Conservation (phyloP, 257 asterid genomes). For the Petunia secreta region DNA sequence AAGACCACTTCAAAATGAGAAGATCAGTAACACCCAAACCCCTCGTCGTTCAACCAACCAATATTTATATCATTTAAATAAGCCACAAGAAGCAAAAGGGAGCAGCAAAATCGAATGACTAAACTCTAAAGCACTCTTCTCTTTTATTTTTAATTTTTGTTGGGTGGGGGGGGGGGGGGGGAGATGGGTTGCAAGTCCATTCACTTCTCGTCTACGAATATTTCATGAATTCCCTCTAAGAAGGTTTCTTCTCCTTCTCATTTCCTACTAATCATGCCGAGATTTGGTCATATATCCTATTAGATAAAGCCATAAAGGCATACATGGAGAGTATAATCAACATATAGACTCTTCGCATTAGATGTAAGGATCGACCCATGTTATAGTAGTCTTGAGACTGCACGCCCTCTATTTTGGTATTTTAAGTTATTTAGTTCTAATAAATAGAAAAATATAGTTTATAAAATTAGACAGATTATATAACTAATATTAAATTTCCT, state of each 20-base stretch:
- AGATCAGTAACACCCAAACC: background rate
- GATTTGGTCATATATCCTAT: background rate
- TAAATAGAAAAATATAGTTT: background rate
- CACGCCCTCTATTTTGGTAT: background rate
- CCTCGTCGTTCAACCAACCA: background rate
- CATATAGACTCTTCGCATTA: background rate
- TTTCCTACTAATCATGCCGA: background rate
- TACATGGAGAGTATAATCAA: background rate
- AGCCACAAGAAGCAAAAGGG: background rate
- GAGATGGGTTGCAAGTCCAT: background rate
- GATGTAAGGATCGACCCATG: background rate
- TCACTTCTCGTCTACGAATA: background rate
- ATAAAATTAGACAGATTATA: background rate
- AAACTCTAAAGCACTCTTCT: too few species aligned
- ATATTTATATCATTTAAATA: background rate
- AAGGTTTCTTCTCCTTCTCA: background rate
- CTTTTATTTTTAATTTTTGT: too few species aligned
- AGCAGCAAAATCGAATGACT: background rate
- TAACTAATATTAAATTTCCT: background rate
- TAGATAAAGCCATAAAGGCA: too few species aligned
- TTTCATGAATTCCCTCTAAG: background rate
- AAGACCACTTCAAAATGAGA: background rate
- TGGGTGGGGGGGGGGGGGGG: too few species aligned
- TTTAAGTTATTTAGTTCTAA: background rate
- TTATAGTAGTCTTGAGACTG: background rate